Conservation (phyloP, 2,329 filamentous ascomycete genomes). For the Exophiala calicioides region DNA sequence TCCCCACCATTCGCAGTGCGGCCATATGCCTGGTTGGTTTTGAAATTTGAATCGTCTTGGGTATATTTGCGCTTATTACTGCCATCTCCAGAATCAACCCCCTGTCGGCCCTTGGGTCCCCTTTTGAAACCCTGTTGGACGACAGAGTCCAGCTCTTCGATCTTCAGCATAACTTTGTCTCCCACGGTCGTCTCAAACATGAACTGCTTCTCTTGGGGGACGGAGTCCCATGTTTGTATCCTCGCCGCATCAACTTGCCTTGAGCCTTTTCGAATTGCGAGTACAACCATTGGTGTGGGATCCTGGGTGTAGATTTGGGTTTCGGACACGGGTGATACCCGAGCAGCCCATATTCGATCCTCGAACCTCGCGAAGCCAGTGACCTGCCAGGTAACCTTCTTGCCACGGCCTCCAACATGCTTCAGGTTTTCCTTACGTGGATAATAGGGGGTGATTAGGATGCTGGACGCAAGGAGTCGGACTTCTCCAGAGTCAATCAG, state of each 20-base stretch:
- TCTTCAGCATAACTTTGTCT: conserved; percentile 79
- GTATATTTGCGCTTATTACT: conserved; percentile 59
- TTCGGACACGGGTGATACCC: conserved; percentile 70
- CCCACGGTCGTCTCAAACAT: conserved; percentile 81
- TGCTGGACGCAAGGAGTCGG: conserved; percentile 82
- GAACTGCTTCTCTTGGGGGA: conserved; percentile 69
- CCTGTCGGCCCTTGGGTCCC: conserved; percentile 24
- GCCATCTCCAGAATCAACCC: conserved; percentile 64
- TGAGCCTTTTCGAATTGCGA: conserved; percentile 74
- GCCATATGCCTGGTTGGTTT: conserved; percentile 39
- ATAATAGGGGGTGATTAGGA: conserved; percentile 81
- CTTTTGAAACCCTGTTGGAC: conserved; percentile 7
- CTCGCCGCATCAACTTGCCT: conserved; percentile 76
- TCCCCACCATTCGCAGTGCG: conserved; percentile 33
- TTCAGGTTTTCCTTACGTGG: conserved; percentile 71
- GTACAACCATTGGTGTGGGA: conserved; percentile 73
- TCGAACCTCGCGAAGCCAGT: conserved; percentile 73
- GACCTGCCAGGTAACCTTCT: conserved; percentile 80
- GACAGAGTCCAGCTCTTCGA: conserved; percentile 67
- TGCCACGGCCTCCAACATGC: conserved; percentile 84
- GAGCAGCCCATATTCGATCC: conserved; percentile 83
- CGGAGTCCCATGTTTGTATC: conserved; percentile 81
- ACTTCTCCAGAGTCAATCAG: conserved; percentile 67
- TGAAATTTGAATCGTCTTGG: conserved; percentile 54
- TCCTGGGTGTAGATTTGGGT: conserved; percentile 77